phyloP scores from a whole-genome alignment of 1,139 yeast species.

The Yamadazyma trypodendri region DNA sequence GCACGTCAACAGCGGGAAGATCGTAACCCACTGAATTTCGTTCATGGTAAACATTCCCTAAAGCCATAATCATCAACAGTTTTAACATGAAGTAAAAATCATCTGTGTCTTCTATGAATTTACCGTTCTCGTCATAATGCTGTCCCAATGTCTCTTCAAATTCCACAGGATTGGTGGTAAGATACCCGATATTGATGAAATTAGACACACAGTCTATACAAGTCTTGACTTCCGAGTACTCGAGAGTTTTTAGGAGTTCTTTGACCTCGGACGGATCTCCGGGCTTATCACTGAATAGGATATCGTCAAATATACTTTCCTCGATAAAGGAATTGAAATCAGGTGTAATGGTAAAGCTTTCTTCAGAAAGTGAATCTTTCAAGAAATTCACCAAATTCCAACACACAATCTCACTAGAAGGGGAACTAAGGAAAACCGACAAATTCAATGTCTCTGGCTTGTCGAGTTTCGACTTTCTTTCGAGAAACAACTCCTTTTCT shows the following conservation, averaged over 20 bases:
- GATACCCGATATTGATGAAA: constrained; percentile 26
- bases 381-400: constrained; percentile 26
- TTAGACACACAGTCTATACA: constrained; percentile 18
- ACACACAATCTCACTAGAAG: constrained; percentile 26
- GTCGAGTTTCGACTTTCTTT: constrained; percentile 3
- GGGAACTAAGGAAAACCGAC: constrained; percentile 25
- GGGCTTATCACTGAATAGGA: constrained; percentile 10
- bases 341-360: constrained; percentile 20
- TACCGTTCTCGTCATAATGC: constrained; percentile 17
- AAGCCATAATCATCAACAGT: constrained; percentile 21
- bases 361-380: constrained; percentile 7
- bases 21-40: constrained; percentile 10
- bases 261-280: constrained; percentile 3
- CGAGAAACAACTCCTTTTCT: constrained; percentile 13
- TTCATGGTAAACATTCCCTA: constrained; percentile 24
- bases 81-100: constrained; percentile 20
- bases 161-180: constrained; percentile 22
- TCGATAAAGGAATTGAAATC: constrained; percentile 26
- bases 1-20: constrained; percentile 9
- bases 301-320: constrained; percentile 22
- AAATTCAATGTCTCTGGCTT: constrained; percentile 10
- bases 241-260: constrained; percentile 1
- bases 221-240: constrained; percentile 2
- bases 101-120: constrained; percentile 1
- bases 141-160: constrained; percentile 15